phyloP scores from a whole-genome alignment of 1,284 basidiomycete species.

The Ganoderma leucocontextum region DNA sequence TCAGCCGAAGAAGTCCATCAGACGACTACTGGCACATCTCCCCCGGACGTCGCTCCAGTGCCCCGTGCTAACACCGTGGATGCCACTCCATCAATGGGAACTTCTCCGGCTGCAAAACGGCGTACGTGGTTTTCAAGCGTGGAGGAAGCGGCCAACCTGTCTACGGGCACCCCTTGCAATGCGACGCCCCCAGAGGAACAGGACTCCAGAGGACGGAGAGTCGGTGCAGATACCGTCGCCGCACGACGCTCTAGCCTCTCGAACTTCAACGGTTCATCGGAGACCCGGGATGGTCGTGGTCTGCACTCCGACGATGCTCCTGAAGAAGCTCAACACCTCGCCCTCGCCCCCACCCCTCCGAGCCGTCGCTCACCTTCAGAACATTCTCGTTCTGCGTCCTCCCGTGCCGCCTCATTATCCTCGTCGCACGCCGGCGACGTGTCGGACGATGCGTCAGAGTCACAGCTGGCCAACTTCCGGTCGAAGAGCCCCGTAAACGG shows the following conservation, averaged over 20 bases:
- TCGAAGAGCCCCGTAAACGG: slow-evolving; percentile 35
- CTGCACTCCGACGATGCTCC: slow-evolving; percentile 3
- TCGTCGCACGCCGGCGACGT: slow-evolving; percentile 35
- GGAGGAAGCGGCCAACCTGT: slow-evolving; percentile 38
- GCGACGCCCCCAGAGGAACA: slow-evolving; percentile 23
- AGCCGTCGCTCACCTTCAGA: slow-evolving; percentile 38
- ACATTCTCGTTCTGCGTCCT: slow-evolving; percentile 38
- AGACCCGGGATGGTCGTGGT: slow-evolving; percentile 8
- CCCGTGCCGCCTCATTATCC: slow-evolving; percentile 30
- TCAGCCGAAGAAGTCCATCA: slow-evolving; percentile 42
- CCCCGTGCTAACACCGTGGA: slow-evolving; percentile 33
- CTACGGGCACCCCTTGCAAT: slow-evolving; percentile 21
- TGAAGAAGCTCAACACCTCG: slow-evolving; percentile 22
- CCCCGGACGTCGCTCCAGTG: slow-evolving; percentile 23
- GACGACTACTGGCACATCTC: slow-evolving; percentile 12
- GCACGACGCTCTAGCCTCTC: slow-evolving; percentile 26
- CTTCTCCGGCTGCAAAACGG: slow-evolving; percentile 37
- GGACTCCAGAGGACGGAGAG: slow-evolving; percentile 25
- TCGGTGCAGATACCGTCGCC: slow-evolving; percentile 9
- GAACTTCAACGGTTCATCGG: slow-evolving; percentile 4
- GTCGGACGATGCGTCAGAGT: slow-evolving; percentile 35
- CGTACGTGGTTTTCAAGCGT: slow-evolving; percentile 49
- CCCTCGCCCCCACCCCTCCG: slow-evolving; percentile 26
- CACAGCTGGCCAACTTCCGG: slow-evolving; percentile 32
- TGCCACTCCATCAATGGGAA: slow-evolving; percentile 22